A percentile compares a stretch with the other conserved stretches of the same genome.
Evolutionary conservation across 257 asterid species (phyloP).

Genomic region (Nicotiana tabacum): DNA sequence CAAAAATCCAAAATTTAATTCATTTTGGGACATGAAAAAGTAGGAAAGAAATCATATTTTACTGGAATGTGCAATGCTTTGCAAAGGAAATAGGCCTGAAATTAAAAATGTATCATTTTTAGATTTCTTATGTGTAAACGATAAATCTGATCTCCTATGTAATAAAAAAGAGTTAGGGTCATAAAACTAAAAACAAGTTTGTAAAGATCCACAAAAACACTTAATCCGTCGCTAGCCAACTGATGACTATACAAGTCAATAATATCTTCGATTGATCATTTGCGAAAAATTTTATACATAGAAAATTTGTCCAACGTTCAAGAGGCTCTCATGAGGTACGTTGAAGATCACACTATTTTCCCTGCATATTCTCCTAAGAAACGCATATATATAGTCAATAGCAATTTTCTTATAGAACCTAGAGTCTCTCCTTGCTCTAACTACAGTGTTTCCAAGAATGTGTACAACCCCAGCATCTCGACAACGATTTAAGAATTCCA

Average conservation of each 20-base stretch:
- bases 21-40: too few relatives aligned
- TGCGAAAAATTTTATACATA: constrained; percentile 43
- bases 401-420: constrained; percentile 68
- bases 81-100: too few relatives aligned
- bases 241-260: background rate
- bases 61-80: too few relatives aligned
- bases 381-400: constrained; percentile 79
- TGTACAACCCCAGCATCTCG: constrained; percentile 95
- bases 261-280: background rate
- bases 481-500: constrained; percentile 68
- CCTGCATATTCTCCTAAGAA: constrained; percentile 97
- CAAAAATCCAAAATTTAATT: too few relatives aligned
- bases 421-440: constrained; percentile 80
- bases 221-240: too few relatives aligned
- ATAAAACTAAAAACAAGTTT: too few relatives aligned
- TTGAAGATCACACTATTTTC: constrained; percentile 90
- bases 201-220: too few relatives aligned
- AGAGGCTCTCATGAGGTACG: constrained; percentile 92
- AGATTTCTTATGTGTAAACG: too few relatives aligned
- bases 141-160: too few relatives aligned
- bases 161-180: too few relatives aligned
- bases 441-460: constrained; percentile 81
- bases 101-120: too few relatives aligned
- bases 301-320: constrained; percentile 92
- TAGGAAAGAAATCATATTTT: too few relatives aligned